A percentile compares a stretch with the other conserved stretches of the same genome.
phyloP scores from a whole-genome alignment of 805 yeast species.

The Wickerhamiella siamensis region DNA sequence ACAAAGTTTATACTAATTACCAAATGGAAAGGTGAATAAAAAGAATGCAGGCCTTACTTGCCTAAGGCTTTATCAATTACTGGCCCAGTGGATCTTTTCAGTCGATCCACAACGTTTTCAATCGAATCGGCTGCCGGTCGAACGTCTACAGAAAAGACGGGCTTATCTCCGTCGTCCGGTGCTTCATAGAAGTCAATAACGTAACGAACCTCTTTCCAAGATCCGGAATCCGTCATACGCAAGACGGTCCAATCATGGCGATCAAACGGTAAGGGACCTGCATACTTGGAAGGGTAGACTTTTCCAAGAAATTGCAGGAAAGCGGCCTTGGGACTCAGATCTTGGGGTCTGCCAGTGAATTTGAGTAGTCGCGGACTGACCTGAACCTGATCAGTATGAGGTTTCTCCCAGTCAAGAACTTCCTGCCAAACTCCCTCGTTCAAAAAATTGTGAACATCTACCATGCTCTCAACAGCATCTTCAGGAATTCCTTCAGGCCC shows the following conservation, averaged over 20 bases:
- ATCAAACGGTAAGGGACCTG: slow-evolving; percentile 81
- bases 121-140: slow-evolving; percentile 81
- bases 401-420: slow-evolving; percentile 79
- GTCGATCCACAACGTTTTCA: slow-evolving; percentile 51
- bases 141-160: slow-evolving; percentile 83
- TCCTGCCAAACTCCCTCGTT: slow-evolving; percentile 98
- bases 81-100: slow-evolving; percentile 52
- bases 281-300: slow-evolving; percentile 57
- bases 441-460: slow-evolving; percentile 85
- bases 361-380: slow-evolving; percentile 62
- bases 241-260: slow-evolving; percentile 98
- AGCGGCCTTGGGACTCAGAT: slow-evolving; percentile 73
- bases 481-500: slow-evolving; percentile 74
- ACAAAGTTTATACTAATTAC: no score
- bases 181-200: slow-evolving; percentile 96
- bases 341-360: slow-evolving; percentile 87
- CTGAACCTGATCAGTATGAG: slow-evolving; percentile 40
- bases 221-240: slow-evolving; percentile 30
- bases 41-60: slow-evolving; percentile 3
- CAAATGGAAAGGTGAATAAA: background rate
- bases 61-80: slow-evolving; percentile 62
- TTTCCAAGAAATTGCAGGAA: slow-evolving; percentile 50
- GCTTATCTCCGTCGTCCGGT: slow-evolving; percentile 71
- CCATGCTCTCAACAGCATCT: slow-evolving; percentile 95
- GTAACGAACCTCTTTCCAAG: slow-evolving; percentile 66